Evolutionary conservation across 805 yeast species (phyloP), one percentile per base, ranked within the genome.

Genomic region (Starmerella riodocensis): DNA sequence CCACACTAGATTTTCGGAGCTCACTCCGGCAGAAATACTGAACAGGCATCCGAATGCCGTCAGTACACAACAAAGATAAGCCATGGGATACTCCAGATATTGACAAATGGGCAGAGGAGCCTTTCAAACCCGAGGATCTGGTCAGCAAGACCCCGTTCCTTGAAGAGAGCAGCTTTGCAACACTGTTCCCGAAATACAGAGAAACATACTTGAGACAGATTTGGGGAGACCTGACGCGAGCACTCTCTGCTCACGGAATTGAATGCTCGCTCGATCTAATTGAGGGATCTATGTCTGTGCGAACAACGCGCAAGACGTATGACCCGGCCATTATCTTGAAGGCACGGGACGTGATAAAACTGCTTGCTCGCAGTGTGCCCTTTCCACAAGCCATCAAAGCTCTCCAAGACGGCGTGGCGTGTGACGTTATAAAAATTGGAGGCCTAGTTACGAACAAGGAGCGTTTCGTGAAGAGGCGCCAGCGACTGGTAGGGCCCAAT

Each of bases 51-150:
- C n/a, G n/a, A 32, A 88, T 88, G 98, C 84, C 79, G 19, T 83
- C 95, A 2, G 83, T 93, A 34, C 86, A 88, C 60, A 83, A 91
- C 60, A 78, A 76, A 55, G 97, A 91, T 53, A 88, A 88, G 61
- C 97, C 97, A 38, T 86, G 97, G 97, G 97, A 86, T 57, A 86
- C 94, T 9, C 83, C 80, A 17, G 95, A 85, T 51, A 76, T 86
- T 42, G 94, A 86, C 58, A 86, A 88, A 59, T 88, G 98, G 98
- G 67, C 71, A 51, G 66, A 75, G 26, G 94, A 83, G 26, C 93
- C 84, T 41, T 91, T 91, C 66, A 78, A 70, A 50, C 83, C 84
- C 2, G 94, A 84, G 52, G 94, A 91, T 56, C 83, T 85, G 55
- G 76, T 74, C 6, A 73, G 86, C 9, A 95, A 96, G 0, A 68